Percentiles rank a stretch among this genome's conserved stretches.
Evolutionary conservation across 306 rosid genomes (phyloP).

Genomic region (Quercus agrifolia): DNA sequence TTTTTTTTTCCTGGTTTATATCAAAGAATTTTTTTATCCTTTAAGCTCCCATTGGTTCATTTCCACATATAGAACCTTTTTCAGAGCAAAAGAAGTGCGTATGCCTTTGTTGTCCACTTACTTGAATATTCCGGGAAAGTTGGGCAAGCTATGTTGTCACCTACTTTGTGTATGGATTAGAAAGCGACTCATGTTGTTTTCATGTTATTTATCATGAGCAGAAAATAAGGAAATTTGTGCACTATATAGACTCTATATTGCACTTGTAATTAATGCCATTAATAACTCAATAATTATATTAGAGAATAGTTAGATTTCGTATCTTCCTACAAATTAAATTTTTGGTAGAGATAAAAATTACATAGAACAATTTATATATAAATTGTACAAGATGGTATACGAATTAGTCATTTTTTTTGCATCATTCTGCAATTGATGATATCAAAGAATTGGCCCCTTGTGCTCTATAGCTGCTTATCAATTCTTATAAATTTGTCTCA

Average conservation of each 20-base stretch:
- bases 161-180: neutral
- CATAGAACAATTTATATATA: too few relatives aligned
- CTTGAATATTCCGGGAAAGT: neutral
- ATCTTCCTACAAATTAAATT: neutral
- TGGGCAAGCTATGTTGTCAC: neutral
- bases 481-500: too few relatives aligned
- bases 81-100: neutral
- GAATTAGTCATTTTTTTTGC: too few relatives aligned
- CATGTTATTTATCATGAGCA: conserved; percentile 1
- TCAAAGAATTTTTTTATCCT: neutral
- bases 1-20: neutral
- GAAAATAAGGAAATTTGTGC: conserved; percentile 11
- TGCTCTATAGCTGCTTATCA: too few relatives aligned
- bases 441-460: too few relatives aligned
- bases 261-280: neutral
- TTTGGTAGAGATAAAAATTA: too few relatives aligned
- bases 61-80: neutral
- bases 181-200: conserved; percentile 32
- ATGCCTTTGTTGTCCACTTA: neutral
- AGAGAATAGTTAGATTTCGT: conserved; percentile 1
- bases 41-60: neutral
- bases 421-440: too few relatives aligned
- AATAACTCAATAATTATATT: neutral
- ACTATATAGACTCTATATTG: neutral
- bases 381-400: too few relatives aligned